Conservation (phyloP, 345 rosid species). For the Brassica napus region DNA sequence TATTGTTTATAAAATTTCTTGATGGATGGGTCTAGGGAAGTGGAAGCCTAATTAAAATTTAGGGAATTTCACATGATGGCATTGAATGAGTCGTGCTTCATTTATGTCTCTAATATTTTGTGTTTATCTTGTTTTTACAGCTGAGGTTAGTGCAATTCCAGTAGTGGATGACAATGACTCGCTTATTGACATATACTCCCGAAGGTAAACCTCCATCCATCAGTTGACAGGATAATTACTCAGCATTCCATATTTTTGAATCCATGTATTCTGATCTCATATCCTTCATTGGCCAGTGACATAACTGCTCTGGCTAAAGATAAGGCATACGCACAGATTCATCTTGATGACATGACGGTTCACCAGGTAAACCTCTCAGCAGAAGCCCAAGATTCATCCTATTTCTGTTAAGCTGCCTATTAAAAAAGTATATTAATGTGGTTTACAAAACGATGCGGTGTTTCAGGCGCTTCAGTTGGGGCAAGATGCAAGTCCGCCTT, state of each 20-base stretch:
- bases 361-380: conserved; percentile 63
- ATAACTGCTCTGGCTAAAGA: conserved; percentile 88
- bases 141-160: conserved; percentile 89
- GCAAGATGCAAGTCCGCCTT: conserved; percentile 63
- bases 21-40: background rate
- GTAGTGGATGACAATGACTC: conserved; percentile 86
- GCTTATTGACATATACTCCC: conserved; percentile 72
- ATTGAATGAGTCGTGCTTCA: background rate
- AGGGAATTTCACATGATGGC: background rate
- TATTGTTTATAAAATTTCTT: no score
- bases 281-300: conserved; percentile 51
- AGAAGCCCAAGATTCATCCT: background rate
- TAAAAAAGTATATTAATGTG: background rate
- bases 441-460: background rate
- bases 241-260: background rate
- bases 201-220: conserved; percentile 52
- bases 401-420: background rate
- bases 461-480: conserved; percentile 76
- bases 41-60: background rate
- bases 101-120: conserved; percentile 3
- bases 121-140: conserved; percentile 48
- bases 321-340: conserved; percentile 89
- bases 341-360: conserved; percentile 83
- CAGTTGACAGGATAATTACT: background rate
- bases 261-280: conserved; percentile 23